phyloP scores from a whole-genome alignment of 2,329 filamentous ascomycete genomes.

The Ophiostoma populinum region DNA sequence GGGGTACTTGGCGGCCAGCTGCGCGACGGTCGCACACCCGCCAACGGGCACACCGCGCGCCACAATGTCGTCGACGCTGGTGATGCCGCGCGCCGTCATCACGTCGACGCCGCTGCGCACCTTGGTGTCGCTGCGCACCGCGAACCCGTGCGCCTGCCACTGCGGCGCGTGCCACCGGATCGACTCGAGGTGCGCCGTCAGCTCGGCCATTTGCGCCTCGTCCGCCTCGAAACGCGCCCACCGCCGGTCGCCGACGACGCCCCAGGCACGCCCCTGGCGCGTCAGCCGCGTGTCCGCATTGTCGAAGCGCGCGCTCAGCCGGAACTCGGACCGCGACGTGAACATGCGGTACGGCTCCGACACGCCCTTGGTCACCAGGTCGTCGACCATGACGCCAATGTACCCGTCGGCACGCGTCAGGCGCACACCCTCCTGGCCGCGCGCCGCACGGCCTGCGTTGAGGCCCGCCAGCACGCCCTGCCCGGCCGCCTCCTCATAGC shows the following conservation, averaged over 20 bases:
- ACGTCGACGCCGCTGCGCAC: slow-evolving; percentile 64
- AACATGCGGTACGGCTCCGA: slow-evolving; percentile 98
- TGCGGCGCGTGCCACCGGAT: slow-evolving; percentile 5
- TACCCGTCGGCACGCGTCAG: slow-evolving; percentile 78
- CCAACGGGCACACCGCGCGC: slow-evolving; percentile 31
- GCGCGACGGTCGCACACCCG: too few species aligned
- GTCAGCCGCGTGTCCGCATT: slow-evolving; percentile 87
- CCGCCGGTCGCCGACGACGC: slow-evolving; percentile 60
- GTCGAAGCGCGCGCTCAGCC: slow-evolving; percentile 80
- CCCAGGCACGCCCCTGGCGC: slow-evolving; percentile 54
- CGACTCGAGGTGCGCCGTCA: slow-evolving; percentile 38
- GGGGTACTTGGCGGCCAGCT: slow-evolving; percentile 26
- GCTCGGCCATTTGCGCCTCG: slow-evolving; percentile 45
- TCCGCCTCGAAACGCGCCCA: slow-evolving; percentile 57
- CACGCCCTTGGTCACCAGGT: slow-evolving; percentile 90
- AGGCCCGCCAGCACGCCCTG: slow-evolving; percentile 87
- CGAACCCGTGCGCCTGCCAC: slow-evolving; percentile 19
- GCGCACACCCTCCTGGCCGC: slow-evolving; percentile 44
- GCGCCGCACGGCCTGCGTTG: slow-evolving; percentile 73
- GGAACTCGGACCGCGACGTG: slow-evolving; percentile 86
- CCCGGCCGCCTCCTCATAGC: slow-evolving; percentile 91
- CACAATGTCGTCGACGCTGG: slow-evolving; percentile 31
- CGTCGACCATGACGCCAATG: slow-evolving; percentile 97
- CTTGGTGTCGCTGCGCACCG: slow-evolving; percentile 19
- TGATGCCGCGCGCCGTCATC: slow-evolving; percentile 44